Evolutionary conservation across 768 basidiomycete genomes (phyloP).

Genomic region (Hericium alpestre): DNA sequence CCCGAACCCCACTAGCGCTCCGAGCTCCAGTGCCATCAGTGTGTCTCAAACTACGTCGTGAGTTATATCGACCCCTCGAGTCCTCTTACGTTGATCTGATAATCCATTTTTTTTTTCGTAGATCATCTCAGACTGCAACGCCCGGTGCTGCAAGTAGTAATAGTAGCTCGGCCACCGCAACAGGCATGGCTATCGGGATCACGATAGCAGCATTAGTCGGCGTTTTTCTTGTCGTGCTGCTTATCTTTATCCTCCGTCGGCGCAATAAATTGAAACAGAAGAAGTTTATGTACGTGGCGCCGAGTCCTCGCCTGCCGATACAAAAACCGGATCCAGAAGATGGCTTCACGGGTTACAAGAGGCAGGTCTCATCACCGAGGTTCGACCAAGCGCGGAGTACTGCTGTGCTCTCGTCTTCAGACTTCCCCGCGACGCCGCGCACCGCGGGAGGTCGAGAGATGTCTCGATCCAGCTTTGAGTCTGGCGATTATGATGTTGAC

Average conservation of each 20-base stretch:
- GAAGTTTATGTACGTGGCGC: not conserved
- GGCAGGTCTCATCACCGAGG: not conserved
- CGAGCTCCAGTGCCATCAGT: not conserved
- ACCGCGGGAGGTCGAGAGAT: not conserved
- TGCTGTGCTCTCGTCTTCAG: not conserved
- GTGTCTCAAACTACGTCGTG: not conserved
- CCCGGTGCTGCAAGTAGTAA: not conserved
- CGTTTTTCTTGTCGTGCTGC: not conserved
- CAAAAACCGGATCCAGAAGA: not conserved
- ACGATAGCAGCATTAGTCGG: not conserved
- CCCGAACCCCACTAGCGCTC: too few species aligned
- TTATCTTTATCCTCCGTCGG: slow-evolving; percentile 2
- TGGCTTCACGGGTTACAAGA: not conserved
- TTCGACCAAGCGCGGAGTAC: not conserved
- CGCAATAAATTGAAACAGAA: not conserved
- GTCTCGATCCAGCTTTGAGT: not conserved
- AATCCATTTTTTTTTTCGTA: too few species aligned
- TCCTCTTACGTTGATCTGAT: too few species aligned
- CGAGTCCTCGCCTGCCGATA: slow-evolving; percentile 3
- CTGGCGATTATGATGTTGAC: slow-evolving; percentile 4
- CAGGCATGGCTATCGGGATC: not conserved
- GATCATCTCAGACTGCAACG: not conserved
- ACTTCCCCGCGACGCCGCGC: not conserved
- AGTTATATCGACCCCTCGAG: too few species aligned
- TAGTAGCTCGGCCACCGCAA: not conserved